phyloP scores from a whole-genome alignment of 2,329 filamentous ascomycete genomes.

The Ceratocystis ficicola region DNA sequence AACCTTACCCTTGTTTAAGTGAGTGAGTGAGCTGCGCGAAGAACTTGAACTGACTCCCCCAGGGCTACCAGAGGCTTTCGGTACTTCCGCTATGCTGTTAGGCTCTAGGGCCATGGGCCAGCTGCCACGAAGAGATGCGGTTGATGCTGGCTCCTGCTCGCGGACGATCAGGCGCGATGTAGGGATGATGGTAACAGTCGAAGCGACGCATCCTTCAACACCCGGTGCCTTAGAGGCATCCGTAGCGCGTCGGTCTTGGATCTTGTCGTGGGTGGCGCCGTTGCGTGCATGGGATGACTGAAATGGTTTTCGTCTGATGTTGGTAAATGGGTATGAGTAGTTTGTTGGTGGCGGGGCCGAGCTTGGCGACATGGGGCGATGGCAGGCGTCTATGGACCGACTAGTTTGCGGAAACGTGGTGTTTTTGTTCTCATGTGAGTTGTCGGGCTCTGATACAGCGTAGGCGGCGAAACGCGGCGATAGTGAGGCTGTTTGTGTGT shows the following conservation, averaged over 20 bases:
- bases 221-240: not conserved
- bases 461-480: not conserved
- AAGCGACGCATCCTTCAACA: not conserved
- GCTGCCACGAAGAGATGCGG: not conserved
- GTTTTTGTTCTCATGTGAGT: not conserved
- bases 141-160: slow-evolving; percentile 1
- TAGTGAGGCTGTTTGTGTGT: not conserved
- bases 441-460: not conserved
- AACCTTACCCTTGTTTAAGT: not conserved
- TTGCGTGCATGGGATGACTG: not conserved
- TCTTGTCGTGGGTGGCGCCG: not conserved
- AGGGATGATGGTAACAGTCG: not conserved
- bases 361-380: not conserved
- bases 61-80: not conserved
- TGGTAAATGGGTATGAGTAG: slow-evolving; percentile 7
- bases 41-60: not conserved
- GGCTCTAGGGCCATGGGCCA: not conserved
- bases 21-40: not conserved
- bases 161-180: not conserved
- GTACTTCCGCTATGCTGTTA: not conserved
- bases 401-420: not conserved
- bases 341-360: not conserved
- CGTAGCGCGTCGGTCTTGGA: not conserved
- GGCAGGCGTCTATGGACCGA: not conserved
- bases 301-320: not conserved